Conservation (phyloP, 768 basidiomycete genomes). For the Fibroporia radiculosa region DNA sequence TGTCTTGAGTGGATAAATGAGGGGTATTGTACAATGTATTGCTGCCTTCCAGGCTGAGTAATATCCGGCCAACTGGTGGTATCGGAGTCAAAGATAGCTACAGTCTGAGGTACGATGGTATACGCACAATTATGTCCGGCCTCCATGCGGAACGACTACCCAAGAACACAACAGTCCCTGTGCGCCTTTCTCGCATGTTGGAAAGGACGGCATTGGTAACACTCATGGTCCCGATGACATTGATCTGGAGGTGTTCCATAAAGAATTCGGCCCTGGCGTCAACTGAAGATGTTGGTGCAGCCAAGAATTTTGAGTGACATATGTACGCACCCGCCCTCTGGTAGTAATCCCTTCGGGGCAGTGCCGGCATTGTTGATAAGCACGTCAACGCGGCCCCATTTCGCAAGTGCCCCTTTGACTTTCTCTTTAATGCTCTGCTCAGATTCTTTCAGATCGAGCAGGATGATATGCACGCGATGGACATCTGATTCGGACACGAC, state of each 20-base stretch:
- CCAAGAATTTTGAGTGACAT: neutral
- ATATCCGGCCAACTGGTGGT: conserved; percentile 19
- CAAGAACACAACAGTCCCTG: conserved; percentile 26
- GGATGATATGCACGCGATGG: conserved; percentile 33
- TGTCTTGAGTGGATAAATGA: neutral
- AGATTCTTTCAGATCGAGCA: conserved; percentile 39
- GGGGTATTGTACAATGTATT: conserved; percentile 18
- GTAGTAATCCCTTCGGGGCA: conserved; percentile 27
- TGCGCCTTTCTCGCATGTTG: conserved; percentile 23
- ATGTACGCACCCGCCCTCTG: conserved; percentile 31
- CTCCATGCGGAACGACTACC: conserved; percentile 27
- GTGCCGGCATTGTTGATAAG: conserved; percentile 38
- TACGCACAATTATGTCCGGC: conserved; percentile 24
- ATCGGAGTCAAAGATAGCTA: neutral
- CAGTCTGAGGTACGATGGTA: neutral
- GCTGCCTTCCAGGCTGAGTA: conserved; percentile 36
- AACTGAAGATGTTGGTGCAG: neutral
- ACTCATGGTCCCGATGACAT: conserved; percentile 33
- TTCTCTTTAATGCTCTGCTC: conserved; percentile 30
- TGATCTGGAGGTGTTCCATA: conserved; percentile 16
- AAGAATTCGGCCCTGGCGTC: neutral
- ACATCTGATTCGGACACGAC: conserved; percentile 14
- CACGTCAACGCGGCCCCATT: conserved; percentile 27
- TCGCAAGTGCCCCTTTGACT: conserved; percentile 20
- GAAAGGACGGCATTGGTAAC: conserved; percentile 34